Evolutionary conservation across 2,329 filamentous ascomycete species (phyloP).

Genomic region (Aspergillus eucalypticola): DNA sequence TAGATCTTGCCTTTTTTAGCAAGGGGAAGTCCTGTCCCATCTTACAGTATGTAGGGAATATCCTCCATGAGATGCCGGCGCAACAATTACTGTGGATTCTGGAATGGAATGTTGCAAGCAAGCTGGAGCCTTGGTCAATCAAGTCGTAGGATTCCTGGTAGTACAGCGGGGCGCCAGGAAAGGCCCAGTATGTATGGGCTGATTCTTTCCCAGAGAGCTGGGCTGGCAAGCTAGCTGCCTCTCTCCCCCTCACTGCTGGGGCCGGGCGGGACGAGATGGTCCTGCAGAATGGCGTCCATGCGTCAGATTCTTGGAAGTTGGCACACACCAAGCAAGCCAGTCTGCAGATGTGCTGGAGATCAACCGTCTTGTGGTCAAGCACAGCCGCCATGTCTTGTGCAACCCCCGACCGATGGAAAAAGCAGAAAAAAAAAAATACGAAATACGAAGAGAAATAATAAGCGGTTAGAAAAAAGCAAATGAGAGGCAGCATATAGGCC

Average conservation of each 20-base stretch:
- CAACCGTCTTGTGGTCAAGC: not conserved
- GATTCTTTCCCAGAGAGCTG: not conserved
- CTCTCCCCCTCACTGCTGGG: not conserved
- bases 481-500: too few relatives aligned
- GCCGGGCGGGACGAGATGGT: not conserved
- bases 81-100: too few relatives aligned
- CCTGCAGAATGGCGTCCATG: conserved; percentile 5
- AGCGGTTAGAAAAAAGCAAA: not conserved
- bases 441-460: not conserved
- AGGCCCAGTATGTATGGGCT: not conserved
- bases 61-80: too few relatives aligned
- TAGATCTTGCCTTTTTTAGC: conserved; percentile 3
- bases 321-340: not conserved
- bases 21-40: not conserved
- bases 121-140: not conserved
- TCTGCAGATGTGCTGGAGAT: conserved; percentile 1
- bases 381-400: conserved; percentile 4
- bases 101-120: too few relatives aligned
- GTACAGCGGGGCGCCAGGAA: not conserved
- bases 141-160: not conserved
- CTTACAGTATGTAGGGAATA: too few relatives aligned
- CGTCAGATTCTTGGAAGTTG: not conserved
- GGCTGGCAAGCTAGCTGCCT: too few relatives aligned
- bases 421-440: conserved; percentile 8
- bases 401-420: conserved; percentile 8